A percentile compares a stretch with the other conserved stretches of the same genome.
phyloP scores from a whole-genome alignment of 2,329 filamentous ascomycete species.

The Ophiostoma novo-ulmi region DNA sequence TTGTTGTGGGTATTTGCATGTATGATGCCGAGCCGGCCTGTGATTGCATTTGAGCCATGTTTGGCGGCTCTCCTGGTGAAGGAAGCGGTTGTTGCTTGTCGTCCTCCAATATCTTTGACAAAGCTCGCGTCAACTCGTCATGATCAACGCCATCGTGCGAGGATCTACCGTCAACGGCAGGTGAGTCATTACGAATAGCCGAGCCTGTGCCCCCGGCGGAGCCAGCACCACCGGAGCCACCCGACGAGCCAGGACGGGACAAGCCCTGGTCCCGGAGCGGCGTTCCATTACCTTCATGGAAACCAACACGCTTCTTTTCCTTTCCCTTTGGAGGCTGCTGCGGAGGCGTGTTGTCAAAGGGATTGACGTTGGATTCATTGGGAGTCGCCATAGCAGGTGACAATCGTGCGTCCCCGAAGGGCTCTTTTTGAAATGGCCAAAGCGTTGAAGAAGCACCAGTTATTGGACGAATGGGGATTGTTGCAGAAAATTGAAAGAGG shows the following conservation, averaged over 20 bases:
- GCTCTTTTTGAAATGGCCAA: neutral
- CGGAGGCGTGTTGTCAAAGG: slow-evolving; percentile 15
- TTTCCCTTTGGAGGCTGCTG: slow-evolving; percentile 23
- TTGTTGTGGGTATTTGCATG: neutral
- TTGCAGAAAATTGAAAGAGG: neutral
- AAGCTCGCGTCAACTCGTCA: slow-evolving; percentile 26
- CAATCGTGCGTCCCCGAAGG: slow-evolving; percentile 8
- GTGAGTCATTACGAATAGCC: slow-evolving; percentile 7
- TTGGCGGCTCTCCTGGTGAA: neutral
- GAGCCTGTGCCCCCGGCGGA: neutral
- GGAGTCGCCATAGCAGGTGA: slow-evolving; percentile 25
- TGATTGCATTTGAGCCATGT: neutral
- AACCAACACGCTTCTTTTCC: slow-evolving; percentile 30
- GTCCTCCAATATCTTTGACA: slow-evolving; percentile 25
- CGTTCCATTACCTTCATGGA: slow-evolving; percentile 21
- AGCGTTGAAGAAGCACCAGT: too few species aligned
- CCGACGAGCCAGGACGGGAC: neutral
- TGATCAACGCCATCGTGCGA: slow-evolving; percentile 27
- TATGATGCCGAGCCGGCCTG: neutral
- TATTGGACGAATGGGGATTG: neutral
- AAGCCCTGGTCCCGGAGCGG: neutral
- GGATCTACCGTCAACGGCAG: neutral
- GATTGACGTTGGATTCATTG: slow-evolving; percentile 5
- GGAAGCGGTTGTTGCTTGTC: slow-evolving; percentile 1
- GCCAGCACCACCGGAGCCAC: neutral